Percentiles rank a stretch among this genome's conserved stretches.
Conservation (phyloP, 1,139 yeast species). For the Suhomyces anneliseae region DNA sequence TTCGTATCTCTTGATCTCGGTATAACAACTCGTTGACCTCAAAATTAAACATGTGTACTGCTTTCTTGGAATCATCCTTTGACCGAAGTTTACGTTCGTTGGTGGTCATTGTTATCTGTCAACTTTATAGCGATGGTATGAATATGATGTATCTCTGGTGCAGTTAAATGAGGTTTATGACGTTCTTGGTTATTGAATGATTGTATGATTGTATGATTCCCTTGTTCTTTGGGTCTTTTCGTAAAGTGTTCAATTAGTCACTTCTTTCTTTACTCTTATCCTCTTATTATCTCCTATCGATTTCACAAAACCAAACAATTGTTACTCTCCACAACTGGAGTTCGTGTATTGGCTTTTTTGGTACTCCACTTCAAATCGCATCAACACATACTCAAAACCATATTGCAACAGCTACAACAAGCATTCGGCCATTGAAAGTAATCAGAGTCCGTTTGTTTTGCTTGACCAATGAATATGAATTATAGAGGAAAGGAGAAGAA, state of each 20-base stretch:
- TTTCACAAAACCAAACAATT: neutral
- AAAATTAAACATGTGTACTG: conserved; percentile 29
- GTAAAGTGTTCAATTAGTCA: too few relatives aligned
- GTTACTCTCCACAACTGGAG: neutral
- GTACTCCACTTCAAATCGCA: neutral
- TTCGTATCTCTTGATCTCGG: conserved; percentile 21
- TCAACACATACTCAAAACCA: too few relatives aligned
- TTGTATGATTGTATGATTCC: neutral
- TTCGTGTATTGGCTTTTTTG: conserved; percentile 2
- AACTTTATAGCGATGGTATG: too few relatives aligned
- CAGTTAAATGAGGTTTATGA: neutral
- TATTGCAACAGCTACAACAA: too few relatives aligned
- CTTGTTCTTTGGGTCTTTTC: too few relatives aligned
- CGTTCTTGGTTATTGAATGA: neutral
- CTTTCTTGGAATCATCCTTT: conserved; percentile 15
- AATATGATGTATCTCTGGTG: too few relatives aligned
- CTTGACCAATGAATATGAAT: neutral
- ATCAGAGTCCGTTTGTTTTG: too few relatives aligned
- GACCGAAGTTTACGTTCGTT: conserved; percentile 23
- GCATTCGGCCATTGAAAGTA: too few relatives aligned
- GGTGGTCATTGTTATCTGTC: conserved; percentile 1
- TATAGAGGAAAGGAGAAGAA: conserved; percentile 18
- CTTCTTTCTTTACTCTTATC: too few relatives aligned
- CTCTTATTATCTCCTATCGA: neutral
- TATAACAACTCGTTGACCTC: conserved; percentile 31